Percentiles rank a stretch among this genome's conserved stretches.
Evolutionary conservation across 164 flowering plant genomes (phyloP).

Genomic region (Vitis rotundifolia): DNA sequence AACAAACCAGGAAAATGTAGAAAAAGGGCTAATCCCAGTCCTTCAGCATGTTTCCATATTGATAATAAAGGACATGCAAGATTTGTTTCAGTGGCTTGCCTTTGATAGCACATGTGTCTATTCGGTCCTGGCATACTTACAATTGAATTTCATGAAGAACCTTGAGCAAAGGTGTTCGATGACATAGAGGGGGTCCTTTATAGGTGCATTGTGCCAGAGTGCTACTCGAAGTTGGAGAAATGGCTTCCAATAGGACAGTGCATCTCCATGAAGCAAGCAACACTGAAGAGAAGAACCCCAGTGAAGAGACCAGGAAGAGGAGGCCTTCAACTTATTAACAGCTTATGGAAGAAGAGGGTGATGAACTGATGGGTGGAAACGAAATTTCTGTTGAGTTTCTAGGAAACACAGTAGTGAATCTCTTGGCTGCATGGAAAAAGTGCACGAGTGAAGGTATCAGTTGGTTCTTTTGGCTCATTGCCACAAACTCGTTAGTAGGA

Average conservation of each 20-base stretch:
- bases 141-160: constrained; percentile 15
- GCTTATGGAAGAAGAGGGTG: constrained; percentile 6
- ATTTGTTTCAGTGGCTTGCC: constrained; percentile 25
- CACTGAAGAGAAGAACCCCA: not conserved
- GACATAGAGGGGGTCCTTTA: constrained; percentile 16
- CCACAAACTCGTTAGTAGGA: constrained; percentile 39
- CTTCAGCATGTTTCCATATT: constrained; percentile 17
- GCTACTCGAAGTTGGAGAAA: constrained; percentile 23
- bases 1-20: constrained; percentile 5
- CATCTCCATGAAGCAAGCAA: constrained; percentile 18
- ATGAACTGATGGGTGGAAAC: not conserved
- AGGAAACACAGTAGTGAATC: constrained; percentile 42
- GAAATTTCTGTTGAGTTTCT: constrained; percentile 28
- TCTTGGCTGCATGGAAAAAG: constrained; percentile 58
- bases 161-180: constrained; percentile 21
- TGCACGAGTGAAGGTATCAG: constrained; percentile 45
- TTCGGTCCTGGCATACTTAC: constrained; percentile 21
- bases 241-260: constrained; percentile 10
- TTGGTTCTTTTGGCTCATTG: constrained; percentile 58
- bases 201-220: constrained; percentile 20
- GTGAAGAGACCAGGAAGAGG: constrained; percentile 1
- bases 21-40: constrained; percentile 17
- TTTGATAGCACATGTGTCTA: constrained; percentile 21
- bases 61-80: constrained; percentile 21
- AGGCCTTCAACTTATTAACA: constrained; percentile 18